Conservation (phyloP, 2,329 filamentous ascomycete genomes). For the Pseudocercospora macadamiae region DNA sequence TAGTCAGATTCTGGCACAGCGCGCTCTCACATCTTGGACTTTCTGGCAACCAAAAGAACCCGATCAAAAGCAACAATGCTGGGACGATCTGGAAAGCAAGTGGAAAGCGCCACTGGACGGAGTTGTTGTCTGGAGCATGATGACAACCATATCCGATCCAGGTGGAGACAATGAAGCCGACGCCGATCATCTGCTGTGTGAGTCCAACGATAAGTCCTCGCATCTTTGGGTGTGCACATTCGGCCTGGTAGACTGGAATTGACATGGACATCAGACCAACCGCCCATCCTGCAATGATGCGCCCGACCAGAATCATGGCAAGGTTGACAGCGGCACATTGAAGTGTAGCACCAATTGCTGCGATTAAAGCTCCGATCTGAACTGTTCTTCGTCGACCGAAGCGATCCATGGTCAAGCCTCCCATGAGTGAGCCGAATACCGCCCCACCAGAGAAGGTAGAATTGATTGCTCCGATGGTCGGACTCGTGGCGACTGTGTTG, state of each 20-base stretch:
- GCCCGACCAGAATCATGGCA: conserved; percentile 60
- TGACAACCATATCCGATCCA: conserved; percentile 55
- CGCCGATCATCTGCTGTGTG: conserved; percentile 60
- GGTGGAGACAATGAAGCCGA: conserved; percentile 61
- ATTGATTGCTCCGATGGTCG: conserved; percentile 64
- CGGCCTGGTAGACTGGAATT: conserved; percentile 66
- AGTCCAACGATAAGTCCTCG: conserved; percentile 62
- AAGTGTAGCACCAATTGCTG: conserved; percentile 60
- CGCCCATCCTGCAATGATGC: conserved; percentile 63
- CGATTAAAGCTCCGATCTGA: conserved; percentile 62
- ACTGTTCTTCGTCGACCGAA: conserved; percentile 64
- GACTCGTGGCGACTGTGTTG: conserved; percentile 52
- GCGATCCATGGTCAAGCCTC: conserved; percentile 61
- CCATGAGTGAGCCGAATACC: conserved; percentile 58
- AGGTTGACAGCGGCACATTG: conserved; percentile 61
- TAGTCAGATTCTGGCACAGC: neutral
- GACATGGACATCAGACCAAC: conserved; percentile 62
- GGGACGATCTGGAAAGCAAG: conserved; percentile 52
- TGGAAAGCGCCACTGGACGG: conserved; percentile 44
- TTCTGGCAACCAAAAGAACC: conserved; percentile 42
- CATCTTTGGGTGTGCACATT: conserved; percentile 61
- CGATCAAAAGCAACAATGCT: conserved; percentile 46
- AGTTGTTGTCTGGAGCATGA: conserved; percentile 41
- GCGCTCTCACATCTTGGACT: conserved; percentile 9
- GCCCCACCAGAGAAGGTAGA: conserved; percentile 65